Conservation (phyloP, 73 alveolate species). For the Tetrahymena elliotti region DNA sequence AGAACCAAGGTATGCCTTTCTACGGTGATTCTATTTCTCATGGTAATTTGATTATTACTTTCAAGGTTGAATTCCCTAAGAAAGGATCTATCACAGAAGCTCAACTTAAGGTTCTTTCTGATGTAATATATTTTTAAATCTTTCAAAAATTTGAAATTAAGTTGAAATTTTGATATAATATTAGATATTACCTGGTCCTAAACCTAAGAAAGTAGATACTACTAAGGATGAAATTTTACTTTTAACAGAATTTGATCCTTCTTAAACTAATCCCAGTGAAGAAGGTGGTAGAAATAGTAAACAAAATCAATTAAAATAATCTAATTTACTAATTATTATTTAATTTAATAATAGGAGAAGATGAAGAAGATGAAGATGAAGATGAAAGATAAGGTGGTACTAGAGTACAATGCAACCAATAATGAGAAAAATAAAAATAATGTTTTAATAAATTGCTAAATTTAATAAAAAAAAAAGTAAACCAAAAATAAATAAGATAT, state of each 20-base stretch:
- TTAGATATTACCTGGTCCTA: constrained; percentile 21
- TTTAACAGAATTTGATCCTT: constrained; percentile 6
- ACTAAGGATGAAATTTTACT: background rate
- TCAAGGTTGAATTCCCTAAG: constrained; percentile 25
- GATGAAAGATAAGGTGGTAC: constrained; percentile 17
- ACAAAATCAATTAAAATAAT: background rate
- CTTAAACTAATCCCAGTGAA: constrained; percentile 5
- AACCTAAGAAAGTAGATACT: background rate
- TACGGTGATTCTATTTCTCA: constrained; percentile 26
- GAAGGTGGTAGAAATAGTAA: constrained; percentile 14
- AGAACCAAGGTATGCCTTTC: constrained; percentile 27
- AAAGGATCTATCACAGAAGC: background rate
- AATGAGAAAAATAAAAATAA: constrained; percentile 1
- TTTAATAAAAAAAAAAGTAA: background rate
- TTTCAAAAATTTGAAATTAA: background rate
- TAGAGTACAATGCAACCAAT: constrained; percentile 16
- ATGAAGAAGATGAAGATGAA: constrained; percentile 18
- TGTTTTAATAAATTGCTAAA: constrained; percentile 15
- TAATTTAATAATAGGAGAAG: background rate
- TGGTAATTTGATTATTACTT: constrained; percentile 10
- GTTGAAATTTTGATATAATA: background rate
- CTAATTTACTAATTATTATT: background rate
- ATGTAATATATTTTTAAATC: background rate
- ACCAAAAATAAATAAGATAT: background rate
- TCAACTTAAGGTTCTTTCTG: background rate